phyloP scores from a whole-genome alignment of 139 green algal genomes.

The Chlorella sp. region DNA sequence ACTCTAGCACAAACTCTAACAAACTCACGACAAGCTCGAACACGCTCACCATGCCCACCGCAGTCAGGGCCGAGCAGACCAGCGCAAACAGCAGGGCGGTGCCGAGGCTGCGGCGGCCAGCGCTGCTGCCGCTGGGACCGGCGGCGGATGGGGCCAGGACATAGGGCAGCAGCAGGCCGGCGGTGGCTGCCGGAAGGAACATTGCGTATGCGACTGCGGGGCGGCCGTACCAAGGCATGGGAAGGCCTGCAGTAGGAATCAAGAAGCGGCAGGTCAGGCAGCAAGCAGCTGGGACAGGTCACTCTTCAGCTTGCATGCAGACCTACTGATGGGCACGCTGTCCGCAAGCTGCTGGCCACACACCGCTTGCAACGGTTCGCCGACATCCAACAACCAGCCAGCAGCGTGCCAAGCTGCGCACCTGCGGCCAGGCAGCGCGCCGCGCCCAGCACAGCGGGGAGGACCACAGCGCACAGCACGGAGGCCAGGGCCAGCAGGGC shows the following conservation, averaged over 20 bases:
- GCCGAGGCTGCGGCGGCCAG: slow-evolving; percentile 11
- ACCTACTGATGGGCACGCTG: too few species aligned
- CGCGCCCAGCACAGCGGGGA: slow-evolving; percentile 39
- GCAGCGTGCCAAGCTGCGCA: background rate
- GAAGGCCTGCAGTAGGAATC: slow-evolving; percentile 42
- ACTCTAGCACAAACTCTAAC: too few species aligned
- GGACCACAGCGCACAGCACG: slow-evolving; percentile 10
- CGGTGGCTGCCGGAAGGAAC: slow-evolving; percentile 56
- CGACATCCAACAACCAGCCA: too few species aligned
- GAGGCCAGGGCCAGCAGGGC: slow-evolving; percentile 9
- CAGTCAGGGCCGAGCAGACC: slow-evolving; percentile 23
- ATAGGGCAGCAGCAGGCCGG: slow-evolving; percentile 60
- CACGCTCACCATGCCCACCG: slow-evolving; percentile 20
- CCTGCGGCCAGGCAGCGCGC: slow-evolving; percentile 12
- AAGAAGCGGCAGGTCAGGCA: background rate
- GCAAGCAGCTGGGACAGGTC: too few species aligned
- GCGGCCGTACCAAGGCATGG: slow-evolving; percentile 68
- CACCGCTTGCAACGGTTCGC: too few species aligned
- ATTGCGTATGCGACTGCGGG: slow-evolving; percentile 44
- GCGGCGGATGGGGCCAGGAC: background rate
- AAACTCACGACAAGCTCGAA: too few species aligned
- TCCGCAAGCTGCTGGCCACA: too few species aligned
- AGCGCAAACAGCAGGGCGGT: slow-evolving; percentile 31
- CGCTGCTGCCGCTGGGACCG: background rate
- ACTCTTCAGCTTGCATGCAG: too few species aligned